Evolutionary conservation across 2,329 filamentous ascomycete species (phyloP).

Genomic region (Graphilbum ipis-grandicollis): DNA sequence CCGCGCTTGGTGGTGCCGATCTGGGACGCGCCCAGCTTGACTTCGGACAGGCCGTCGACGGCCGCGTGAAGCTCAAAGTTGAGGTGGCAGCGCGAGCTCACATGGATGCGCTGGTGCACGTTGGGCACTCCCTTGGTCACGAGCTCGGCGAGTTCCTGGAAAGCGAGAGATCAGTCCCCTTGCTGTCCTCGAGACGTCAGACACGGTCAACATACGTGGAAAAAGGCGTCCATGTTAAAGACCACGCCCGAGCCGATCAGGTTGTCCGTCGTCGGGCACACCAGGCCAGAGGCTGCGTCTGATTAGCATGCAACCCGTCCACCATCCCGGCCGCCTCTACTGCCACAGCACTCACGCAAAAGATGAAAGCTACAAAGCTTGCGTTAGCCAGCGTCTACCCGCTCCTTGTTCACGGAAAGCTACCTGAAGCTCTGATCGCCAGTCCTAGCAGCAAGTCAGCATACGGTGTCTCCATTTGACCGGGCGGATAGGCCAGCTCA

Average conservation of each 20-base stretch:
- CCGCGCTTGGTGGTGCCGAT: conserved; percentile 12
- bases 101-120: conserved; percentile 34
- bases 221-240: conserved; percentile 38
- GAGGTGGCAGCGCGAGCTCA: conserved; percentile 46
- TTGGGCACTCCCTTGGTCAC: conserved; percentile 20
- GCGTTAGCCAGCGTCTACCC: too few species aligned
- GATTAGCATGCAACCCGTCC: not conserved
- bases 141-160: conserved; percentile 19
- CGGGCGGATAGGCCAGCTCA: conserved; percentile 1
- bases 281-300: conserved; percentile 39
- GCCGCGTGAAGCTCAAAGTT: conserved; percentile 47
- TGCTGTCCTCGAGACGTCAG: too few species aligned
- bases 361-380: conserved; percentile 9
- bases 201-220: conserved; percentile 12
- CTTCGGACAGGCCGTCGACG: conserved; percentile 36
- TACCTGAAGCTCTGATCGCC: conserved; percentile 10
- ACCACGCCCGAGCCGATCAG: conserved; percentile 55
- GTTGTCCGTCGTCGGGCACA: conserved; percentile 55
- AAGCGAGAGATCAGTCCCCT: too few species aligned
- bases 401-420: too few species aligned
- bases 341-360: conserved; percentile 14
- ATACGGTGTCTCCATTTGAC: too few species aligned
- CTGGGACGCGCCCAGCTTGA: conserved; percentile 20
- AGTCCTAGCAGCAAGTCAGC: conserved; percentile 4
- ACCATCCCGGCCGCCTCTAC: not conserved